A percentile compares a stretch with the other conserved stretches of the same genome.
Evolutionary conservation across 1,139 yeast genomes (phyloP).

Genomic region (Lodderomyces orthopsilosis): DNA sequence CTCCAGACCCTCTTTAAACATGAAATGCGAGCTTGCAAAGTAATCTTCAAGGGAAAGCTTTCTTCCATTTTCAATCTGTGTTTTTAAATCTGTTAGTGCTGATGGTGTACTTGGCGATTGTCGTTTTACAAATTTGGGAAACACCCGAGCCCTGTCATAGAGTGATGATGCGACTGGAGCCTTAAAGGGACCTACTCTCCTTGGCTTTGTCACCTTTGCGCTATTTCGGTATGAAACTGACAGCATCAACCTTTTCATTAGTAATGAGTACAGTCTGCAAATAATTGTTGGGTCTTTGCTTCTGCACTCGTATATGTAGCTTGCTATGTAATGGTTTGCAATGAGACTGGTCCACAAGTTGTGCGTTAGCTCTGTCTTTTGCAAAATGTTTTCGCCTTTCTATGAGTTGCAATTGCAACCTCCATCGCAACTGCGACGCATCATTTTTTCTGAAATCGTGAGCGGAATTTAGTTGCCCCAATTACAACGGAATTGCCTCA

Average conservation of each 20-base stretch:
- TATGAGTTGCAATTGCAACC: not conserved
- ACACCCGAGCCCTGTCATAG: not conserved
- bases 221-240: not conserved
- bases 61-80: slow-evolving; percentile 1
- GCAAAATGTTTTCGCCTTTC: no score
- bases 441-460: not conserved
- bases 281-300: no score
- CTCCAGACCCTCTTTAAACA: slow-evolving; percentile 16
- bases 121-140: slow-evolving; percentile 1
- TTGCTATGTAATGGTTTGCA: no score
- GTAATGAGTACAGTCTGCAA: not conserved
- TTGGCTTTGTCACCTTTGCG: not conserved
- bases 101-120: not conserved
- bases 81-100: slow-evolving; percentile 3
- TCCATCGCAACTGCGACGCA: not conserved
- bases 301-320: no score
- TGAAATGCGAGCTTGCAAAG: slow-evolving; percentile 19
- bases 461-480: no score
- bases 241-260: not conserved
- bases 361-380: no score
- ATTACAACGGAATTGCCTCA: no score
- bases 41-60: slow-evolving; percentile 14
- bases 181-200: not conserved
- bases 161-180: not conserved
- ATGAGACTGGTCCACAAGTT: no score